Evolutionary conservation across 805 yeast genomes (phyloP).

Genomic region (Candida ovalis): DNA sequence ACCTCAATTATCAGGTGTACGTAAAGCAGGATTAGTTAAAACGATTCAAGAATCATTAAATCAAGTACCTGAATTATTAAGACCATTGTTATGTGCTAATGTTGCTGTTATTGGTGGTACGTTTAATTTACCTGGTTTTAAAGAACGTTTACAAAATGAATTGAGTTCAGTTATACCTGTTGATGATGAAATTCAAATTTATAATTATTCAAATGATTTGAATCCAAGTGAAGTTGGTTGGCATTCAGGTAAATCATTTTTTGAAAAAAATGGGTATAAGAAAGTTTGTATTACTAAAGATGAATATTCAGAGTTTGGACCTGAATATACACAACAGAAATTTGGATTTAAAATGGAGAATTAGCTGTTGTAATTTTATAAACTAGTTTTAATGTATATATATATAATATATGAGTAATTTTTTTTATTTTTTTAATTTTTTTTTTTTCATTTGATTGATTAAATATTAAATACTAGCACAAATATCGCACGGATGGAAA

Average conservation of each 20-base stretch:
- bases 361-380: too few relatives aligned
- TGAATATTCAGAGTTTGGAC: slow-evolving; percentile 87
- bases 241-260: slow-evolving; percentile 51
- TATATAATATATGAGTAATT: not conserved
- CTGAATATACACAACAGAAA: slow-evolving; percentile 35
- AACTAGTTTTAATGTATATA: too few relatives aligned
- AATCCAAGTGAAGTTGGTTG: slow-evolving; percentile 44
- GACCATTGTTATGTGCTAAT: slow-evolving; percentile 77
- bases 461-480: too few relatives aligned
- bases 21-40: slow-evolving; percentile 75
- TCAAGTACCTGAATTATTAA: slow-evolving; percentile 65
- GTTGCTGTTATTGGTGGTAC: slow-evolving; percentile 83
- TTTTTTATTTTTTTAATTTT: not conserved
- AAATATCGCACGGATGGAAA: too few relatives aligned
- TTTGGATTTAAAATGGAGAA: slow-evolving; percentile 23
- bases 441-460: not conserved
- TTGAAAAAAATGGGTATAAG: slow-evolving; percentile 41
- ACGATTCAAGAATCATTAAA: slow-evolving; percentile 65
- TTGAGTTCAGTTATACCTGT: slow-evolving; percentile 65
- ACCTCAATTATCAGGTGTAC: slow-evolving; percentile 76
- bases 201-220: slow-evolving; percentile 28
- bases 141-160: slow-evolving; percentile 55
- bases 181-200: slow-evolving; percentile 61
- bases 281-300: slow-evolving; percentile 63
- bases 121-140: slow-evolving; percentile 64